Base-by-base conservation (phyloP, 495 filamentous ascomycete genomes). In the Jackrogersella multiformis region DNA sequence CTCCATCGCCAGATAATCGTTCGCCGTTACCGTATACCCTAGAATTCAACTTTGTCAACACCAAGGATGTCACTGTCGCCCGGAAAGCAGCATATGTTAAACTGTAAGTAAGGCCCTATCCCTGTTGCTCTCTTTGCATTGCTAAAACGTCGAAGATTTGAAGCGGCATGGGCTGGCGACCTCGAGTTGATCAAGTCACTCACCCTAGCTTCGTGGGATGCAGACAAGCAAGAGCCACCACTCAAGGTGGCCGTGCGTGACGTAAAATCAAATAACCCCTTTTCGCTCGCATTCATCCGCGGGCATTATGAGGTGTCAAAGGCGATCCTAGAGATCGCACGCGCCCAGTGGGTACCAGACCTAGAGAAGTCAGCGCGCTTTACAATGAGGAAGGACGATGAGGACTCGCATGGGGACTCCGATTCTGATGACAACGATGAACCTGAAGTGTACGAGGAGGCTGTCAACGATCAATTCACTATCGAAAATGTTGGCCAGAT, bases 81-180 rank as follows among this genome's bases (percentile, higher is more conserved):
- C 79, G 76, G 16, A 78, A 76, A 8, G 75, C 77, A n/a, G 87
- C 79, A 4, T 92, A 91, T 59, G 16, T 90, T 8, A 79, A 79
- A 74, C 61, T 78, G 68, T 82, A 70, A 79, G 80, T 74, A 9
- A 1, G 39, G n/a, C n/a, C n/a, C n/a, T 4, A 34, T 8, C 62
- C 5, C 24, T 9, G 1, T 2, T 18, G 24, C 28, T 6, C 45
- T 32, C 18, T 10, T 18, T 2, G 3, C 24, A 26, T 58, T 58
- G 18, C 73, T 88, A 80, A 63, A 16, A 20, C 21, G 4, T 66
- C n/a, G 1, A 46, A 82, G 80, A 10, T 92, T 90, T 56, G 84
- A 92, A 70, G 89, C 90, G 8, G 86, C 86, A 1, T 92, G 88
- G 88, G 59, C 53, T n/a, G 88, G 88, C 2, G 86, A 94, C 67